Base-by-base conservation (phyloP, 805 yeast genomes). In the Kazachstania viticola region DNA sequence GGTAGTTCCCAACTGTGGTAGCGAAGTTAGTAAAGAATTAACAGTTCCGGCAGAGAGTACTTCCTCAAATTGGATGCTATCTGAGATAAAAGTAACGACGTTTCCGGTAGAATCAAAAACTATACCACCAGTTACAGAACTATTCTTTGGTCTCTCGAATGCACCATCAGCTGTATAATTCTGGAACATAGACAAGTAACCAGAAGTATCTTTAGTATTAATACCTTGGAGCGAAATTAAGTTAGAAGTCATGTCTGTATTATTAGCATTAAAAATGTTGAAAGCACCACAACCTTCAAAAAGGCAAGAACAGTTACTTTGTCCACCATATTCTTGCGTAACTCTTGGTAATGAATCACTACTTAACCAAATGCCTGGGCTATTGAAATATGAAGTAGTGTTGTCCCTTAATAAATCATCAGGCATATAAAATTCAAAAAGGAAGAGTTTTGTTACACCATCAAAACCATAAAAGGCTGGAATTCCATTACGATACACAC, bases 251-350 rank as follows among this genome's bases (percentile, higher is more conserved):
- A 79, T 64, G 36, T 69, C 69, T 7, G 81, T 70, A 30, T 56
- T 52, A 56, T 76, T 77, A 70, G 73, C 65, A 56, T 77, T 83
- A 49, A 77, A 77, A 41, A 75, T 67, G 51, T 77, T 82, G 42
- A 75, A 74, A 51, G 75, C 83, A 47, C 84, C 83, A 53, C 83
- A 75, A 5, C 84, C 85, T n/a, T 76, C 65, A 31, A 66, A 62
- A 81, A 83, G 75, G 44, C 82, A 73, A 9, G 82, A 75, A 51
- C 84, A 77, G 46, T 69, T 70, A 21, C 57, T 57, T 40, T 69
- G 69, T 6, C 53, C 25, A 9, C 48, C 71, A 14, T 25, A 24
- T 49, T 76, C 75, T 52, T 76, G 81, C 2, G 83, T 58, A 8
- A 19, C 21, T 60, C 84, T 66, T 38, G 83, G 78, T 35, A 77